Evolutionary conservation across 2,329 filamentous ascomycete species (phyloP), one percentile per base, ranked within the genome.

Genomic region (Annulohypoxylon truncatum): DNA sequence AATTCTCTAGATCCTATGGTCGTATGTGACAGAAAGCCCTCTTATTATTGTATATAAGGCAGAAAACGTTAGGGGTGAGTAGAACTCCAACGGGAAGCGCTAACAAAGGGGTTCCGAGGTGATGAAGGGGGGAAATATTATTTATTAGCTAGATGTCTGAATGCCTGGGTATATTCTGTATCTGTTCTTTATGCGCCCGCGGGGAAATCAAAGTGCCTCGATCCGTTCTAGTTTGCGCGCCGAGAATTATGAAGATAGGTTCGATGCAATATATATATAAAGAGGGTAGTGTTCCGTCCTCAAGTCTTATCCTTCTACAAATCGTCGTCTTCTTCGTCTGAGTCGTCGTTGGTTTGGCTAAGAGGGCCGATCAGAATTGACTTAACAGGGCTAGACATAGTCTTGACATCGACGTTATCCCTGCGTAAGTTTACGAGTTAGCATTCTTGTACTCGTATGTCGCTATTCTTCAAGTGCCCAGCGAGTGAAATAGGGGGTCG

Each of bases 351-450:
- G 4, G 6, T 48, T 20, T 31, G 29, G 18, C 54, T 61, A 4
- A 66, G 50, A 8, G 64, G 64, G 2, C 67, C 67, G 12, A 61
- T 54, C 1, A 69, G 10, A 22, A 69, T 51, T 10, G 52, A 50
- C 12, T 56, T 66, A 12, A 61, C 52, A 2, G 64, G 33, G 26
- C 64, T 64, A 2, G 52, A 58, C 33, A 69, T 52, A 6, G 46
- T 66, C 40, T 69, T 69, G 15, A 69, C 64, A 40, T 69, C 64
- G 20, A 67, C 55, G 40, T 66, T 64, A 15, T 67, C 64, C 46
- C 64, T 67, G 35, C 8, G 38, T 33, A 20, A 26, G 10, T n/a
- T 40, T 20, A 15, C 3, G 10, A 20, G 18, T 54, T 31, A 61
- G 50, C 50, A 18, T 22, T 12, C 28, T 18, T 24, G 4, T 22